These are phyloP conservation scores for Pseudomonodictys pantanalensis DNA, from an alignment of 495 filamentous ascomycete species.

Conservation along the genomic window DNA sequence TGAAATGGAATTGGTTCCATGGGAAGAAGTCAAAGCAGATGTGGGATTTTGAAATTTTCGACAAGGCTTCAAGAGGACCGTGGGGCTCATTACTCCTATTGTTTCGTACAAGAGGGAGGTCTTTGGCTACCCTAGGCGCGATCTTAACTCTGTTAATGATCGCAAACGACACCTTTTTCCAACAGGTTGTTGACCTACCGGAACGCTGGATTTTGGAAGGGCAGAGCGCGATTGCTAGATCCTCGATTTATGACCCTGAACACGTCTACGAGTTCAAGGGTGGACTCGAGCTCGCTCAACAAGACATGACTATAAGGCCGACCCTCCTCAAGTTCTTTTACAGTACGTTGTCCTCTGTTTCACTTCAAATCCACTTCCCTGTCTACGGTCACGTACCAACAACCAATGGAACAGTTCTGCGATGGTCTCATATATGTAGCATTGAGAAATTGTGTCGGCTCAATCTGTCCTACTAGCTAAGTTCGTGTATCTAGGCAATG, in stretches of 20 bases:
- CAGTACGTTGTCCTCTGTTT: too few relatives aligned
- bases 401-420: too few relatives aligned
- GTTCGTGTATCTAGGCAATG: too few relatives aligned
- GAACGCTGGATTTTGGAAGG: constrained; percentile 13
- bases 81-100: constrained; percentile 28
- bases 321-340: constrained; percentile 8
- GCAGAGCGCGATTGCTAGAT: constrained; percentile 3
- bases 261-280: not conserved
- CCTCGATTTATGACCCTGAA: constrained; percentile 1
- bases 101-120: constrained; percentile 17
- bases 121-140: not conserved
- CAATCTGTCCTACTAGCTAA: not conserved
- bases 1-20: constrained; percentile 34
- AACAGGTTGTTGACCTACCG: constrained; percentile 26
- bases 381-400: too few relatives aligned
- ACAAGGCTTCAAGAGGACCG: constrained; percentile 25
- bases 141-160: not conserved
- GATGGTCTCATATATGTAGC: too few relatives aligned
- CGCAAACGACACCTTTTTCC: constrained; percentile 29
- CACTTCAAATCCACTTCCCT: too few relatives aligned
- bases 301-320: not conserved
- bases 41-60: constrained; percentile 30
- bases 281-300: not conserved
- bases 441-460: too few relatives aligned
- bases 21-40: constrained; percentile 23